These are phyloP conservation scores for Eucalyptus sp. DNA, from an alignment of 345 rosid species.

Conservation along the genomic window DNA sequence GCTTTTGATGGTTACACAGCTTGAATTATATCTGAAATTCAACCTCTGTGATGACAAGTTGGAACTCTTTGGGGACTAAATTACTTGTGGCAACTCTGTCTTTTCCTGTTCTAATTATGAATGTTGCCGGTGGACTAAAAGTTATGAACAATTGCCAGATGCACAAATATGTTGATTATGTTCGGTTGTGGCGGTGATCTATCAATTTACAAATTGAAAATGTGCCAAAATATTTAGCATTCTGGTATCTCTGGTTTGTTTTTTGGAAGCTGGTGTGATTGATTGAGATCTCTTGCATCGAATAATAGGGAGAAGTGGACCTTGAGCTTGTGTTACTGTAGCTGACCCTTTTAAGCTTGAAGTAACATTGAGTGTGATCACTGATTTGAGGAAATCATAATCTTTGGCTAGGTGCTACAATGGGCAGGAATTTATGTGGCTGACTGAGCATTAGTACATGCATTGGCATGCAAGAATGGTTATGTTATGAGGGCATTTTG, in stretches of 20 bases:
- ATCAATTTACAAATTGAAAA: neutral
- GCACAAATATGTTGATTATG: neutral
- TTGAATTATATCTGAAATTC: neutral
- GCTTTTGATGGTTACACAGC: neutral
- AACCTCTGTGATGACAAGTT: neutral
- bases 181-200: neutral
- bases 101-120: neutral
- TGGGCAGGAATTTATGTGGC: too few relatives aligned
- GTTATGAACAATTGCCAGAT: neutral
- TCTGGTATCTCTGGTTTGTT: neutral
- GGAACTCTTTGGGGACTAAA: neutral
- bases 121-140: neutral
- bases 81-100: neutral
- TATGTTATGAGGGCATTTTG: too few relatives aligned
- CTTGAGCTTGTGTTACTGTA: neutral
- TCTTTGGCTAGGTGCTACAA: too few relatives aligned
- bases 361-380: too few relatives aligned
- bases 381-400: too few relatives aligned
- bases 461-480: too few relatives aligned
- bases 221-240: neutral
- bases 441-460: too few relatives aligned
- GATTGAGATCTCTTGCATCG: neutral
- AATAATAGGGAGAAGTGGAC: neutral
- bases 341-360: too few relatives aligned
- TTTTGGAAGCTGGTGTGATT: neutral